phyloP scores from a whole-genome alignment of 768 basidiomycete species.

The Guyanaporus albipodus region DNA sequence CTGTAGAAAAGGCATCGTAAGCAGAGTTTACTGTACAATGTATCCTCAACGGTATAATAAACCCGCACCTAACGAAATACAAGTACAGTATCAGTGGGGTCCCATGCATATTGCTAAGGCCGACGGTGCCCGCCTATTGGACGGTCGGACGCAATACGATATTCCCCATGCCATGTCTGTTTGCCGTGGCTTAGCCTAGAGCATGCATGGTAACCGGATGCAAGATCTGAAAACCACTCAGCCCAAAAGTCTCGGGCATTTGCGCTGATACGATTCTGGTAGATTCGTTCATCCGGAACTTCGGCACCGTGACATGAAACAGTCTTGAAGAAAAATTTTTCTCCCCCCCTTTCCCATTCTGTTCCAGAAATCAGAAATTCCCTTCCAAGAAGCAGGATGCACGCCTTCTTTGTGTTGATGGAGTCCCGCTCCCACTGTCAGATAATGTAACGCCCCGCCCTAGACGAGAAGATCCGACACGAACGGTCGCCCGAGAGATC shows the following conservation, averaged over 20 bases:
- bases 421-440: background rate
- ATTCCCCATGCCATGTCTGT: background rate
- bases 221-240: background rate
- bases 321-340: background rate
- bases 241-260: background rate
- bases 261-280: background rate
- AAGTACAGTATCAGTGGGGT: too few relatives aligned
- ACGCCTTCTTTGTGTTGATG: background rate
- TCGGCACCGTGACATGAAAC: conserved; percentile 13
- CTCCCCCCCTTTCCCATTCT: background rate
- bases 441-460: background rate
- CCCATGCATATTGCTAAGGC: too few relatives aligned
- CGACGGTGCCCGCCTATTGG: background rate
- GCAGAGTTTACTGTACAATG: too few relatives aligned
- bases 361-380: background rate
- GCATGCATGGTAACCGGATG: background rate
- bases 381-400: background rate
- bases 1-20: too few relatives aligned
- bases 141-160: too few relatives aligned
- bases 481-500: conserved; percentile 4
- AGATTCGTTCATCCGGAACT: background rate
- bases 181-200: background rate
- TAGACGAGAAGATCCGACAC: background rate
- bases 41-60: too few relatives aligned
- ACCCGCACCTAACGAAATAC: too few relatives aligned